Evolutionary conservation across 1,139 yeast genomes (phyloP).

Genomic region (Taphrina pruni): DNA sequence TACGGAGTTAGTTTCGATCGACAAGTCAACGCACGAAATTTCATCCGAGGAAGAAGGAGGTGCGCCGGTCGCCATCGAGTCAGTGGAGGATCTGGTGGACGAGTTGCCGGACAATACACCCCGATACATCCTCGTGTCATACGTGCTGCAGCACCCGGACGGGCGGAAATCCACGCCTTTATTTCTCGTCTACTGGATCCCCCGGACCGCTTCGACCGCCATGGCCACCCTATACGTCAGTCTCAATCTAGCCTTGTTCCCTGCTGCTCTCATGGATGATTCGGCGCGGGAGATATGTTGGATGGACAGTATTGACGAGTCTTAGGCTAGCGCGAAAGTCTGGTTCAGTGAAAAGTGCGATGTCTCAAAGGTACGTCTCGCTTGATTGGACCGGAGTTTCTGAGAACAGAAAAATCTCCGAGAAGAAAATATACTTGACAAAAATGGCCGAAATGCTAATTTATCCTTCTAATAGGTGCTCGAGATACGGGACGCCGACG

Average conservation of each 20-base stretch:
- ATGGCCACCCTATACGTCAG: constrained; percentile 64
- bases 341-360: constrained; percentile 42
- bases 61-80: constrained; percentile 50
- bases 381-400: too few relatives aligned
- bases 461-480: constrained; percentile 6
- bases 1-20: constrained; percentile 18
- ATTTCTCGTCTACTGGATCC: constrained; percentile 82
- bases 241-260: too few relatives aligned
- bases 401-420: too few relatives aligned
- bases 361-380: constrained; percentile 20
- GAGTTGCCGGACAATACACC: constrained; percentile 85
- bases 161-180: constrained; percentile 77
- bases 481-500: constrained; percentile 41
- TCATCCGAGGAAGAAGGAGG: constrained; percentile 3
- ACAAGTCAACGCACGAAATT: constrained; percentile 36
- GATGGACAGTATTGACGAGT: background rate
- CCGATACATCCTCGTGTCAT: constrained; percentile 74
- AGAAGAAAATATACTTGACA: too few relatives aligned
- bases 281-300: too few relatives aligned
- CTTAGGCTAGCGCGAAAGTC: constrained; percentile 41
- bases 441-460: too few relatives aligned
- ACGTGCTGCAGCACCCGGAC: constrained; percentile 59
- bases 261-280: too few relatives aligned
- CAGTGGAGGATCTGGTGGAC: constrained; percentile 68
- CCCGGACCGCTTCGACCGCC: constrained; percentile 79